phyloP scores from a whole-genome alignment of 2,329 filamentous ascomycete genomes.

The Teratosphaeria nubilosa region DNA sequence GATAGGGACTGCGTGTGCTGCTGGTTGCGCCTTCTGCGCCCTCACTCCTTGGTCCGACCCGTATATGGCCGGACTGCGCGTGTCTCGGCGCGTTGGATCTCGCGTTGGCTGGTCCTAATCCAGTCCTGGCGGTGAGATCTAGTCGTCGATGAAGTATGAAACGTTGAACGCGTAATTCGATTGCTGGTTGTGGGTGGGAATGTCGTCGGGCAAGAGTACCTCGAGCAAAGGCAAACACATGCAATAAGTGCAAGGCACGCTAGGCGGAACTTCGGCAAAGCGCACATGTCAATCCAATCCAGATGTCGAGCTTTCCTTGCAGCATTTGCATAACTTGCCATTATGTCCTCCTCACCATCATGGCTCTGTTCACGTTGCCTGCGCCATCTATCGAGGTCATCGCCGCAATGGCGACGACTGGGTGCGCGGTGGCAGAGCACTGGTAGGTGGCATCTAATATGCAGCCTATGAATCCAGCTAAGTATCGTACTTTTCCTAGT shows the following conservation, averaged over 20 bases:
- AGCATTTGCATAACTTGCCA: not conserved
- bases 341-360: constrained; percentile 7
- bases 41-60: not conserved
- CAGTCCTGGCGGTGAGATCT: not conserved
- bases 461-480: not conserved
- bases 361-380: constrained; percentile 16
- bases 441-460: not conserved
- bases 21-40: not conserved
- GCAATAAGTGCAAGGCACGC: not conserved
- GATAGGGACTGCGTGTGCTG: not conserved
- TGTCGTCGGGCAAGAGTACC: not conserved
- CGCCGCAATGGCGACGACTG: not conserved
- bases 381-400: constrained; percentile 6
- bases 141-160: not conserved
- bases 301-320: not conserved
- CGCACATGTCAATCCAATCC: not conserved
- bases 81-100: not conserved
- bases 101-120: not conserved
- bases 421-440: constrained; percentile 6
- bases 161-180: not conserved
- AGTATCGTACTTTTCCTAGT: not conserved
- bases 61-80: not conserved
- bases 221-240: not conserved
- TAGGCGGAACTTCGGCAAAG: not conserved
- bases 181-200: not conserved